phyloP scores from a whole-genome alignment of 495 filamentous ascomycete species.

The Tuber umbilicatum region DNA sequence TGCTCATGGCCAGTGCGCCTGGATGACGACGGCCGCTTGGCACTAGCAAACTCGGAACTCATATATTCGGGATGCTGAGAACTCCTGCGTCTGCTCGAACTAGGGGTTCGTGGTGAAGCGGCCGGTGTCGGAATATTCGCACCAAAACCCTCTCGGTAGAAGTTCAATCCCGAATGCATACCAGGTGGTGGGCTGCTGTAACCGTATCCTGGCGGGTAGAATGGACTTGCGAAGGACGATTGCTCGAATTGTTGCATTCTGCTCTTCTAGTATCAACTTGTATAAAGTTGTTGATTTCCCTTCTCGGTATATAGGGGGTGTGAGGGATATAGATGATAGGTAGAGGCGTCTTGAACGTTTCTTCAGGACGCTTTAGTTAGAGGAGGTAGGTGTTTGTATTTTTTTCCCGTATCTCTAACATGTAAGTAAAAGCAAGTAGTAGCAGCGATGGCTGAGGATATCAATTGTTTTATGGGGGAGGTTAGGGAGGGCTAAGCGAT shows the following conservation, averaged over 20 bases:
- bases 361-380: conserved; percentile 29
- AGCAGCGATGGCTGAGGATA: conserved; percentile 2
- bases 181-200: conserved; percentile 36
- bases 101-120: conserved; percentile 40
- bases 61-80: conserved; percentile 28
- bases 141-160: conserved; percentile 38
- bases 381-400: conserved; percentile 23
- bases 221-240: conserved; percentile 34
- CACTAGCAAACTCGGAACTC: conserved; percentile 35
- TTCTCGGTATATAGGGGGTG: neutral
- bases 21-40: conserved; percentile 40
- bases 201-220: conserved; percentile 40
- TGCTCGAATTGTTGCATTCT: conserved; percentile 40
- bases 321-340: conserved; percentile 6
- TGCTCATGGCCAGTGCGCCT: conserved; percentile 35
- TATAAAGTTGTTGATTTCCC: neutral
- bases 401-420: conserved; percentile 37
- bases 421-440: conserved; percentile 28
- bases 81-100: conserved; percentile 36
- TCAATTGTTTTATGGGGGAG: neutral
- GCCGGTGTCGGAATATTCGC: conserved; percentile 39
- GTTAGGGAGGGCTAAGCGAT: neutral
- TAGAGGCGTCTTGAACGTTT: conserved; percentile 21
- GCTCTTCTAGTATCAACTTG: conserved; percentile 11
- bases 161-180: conserved; percentile 33